These are phyloP conservation scores for Kwoniella dejecticola DNA, from an alignment of 768 basidiomycete species.

Conservation along the genomic window DNA sequence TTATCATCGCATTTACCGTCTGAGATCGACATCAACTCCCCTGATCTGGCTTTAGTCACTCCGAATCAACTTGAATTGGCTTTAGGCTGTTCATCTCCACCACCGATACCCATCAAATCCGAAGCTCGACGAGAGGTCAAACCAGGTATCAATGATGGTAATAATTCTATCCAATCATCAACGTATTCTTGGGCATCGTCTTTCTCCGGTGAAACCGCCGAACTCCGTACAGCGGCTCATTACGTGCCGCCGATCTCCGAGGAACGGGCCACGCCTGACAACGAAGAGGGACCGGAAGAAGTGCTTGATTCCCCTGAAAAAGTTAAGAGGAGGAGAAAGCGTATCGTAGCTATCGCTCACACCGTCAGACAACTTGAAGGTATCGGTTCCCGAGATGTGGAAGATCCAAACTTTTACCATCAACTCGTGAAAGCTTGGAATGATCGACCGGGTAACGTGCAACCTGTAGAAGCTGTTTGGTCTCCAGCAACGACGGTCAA, in stretches of 20 bases:
- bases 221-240: slow-evolving; percentile 39
- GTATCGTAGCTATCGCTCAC: slow-evolving; percentile 44
- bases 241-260: slow-evolving; percentile 27
- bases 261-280: background rate
- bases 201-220: slow-evolving; percentile 46
- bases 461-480: slow-evolving; percentile 19
- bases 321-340: slow-evolving; percentile 27
- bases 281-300: slow-evolving; percentile 12
- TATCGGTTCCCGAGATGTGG: slow-evolving; percentile 36
- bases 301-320: slow-evolving; percentile 31
- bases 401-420: slow-evolving; percentile 42
- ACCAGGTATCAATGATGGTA: background rate
- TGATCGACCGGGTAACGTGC: slow-evolving; percentile 23
- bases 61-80: slow-evolving; percentile 15
- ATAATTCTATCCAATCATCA: slow-evolving; percentile 24
- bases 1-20: slow-evolving; percentile 12
- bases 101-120: background rate
- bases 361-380: slow-evolving; percentile 47
- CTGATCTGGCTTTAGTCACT: slow-evolving; percentile 20
- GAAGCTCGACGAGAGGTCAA: background rate
- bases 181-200: slow-evolving; percentile 47
- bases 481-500: background rate
- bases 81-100: slow-evolving; percentile 9
- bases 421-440: slow-evolving; percentile 42
- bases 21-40: slow-evolving; percentile 19